Evolutionary conservation across 305 asterid genomes (phyloP), one percentile per base, ranked within the genome.

Genomic region (Rubia tinctorum): DNA sequence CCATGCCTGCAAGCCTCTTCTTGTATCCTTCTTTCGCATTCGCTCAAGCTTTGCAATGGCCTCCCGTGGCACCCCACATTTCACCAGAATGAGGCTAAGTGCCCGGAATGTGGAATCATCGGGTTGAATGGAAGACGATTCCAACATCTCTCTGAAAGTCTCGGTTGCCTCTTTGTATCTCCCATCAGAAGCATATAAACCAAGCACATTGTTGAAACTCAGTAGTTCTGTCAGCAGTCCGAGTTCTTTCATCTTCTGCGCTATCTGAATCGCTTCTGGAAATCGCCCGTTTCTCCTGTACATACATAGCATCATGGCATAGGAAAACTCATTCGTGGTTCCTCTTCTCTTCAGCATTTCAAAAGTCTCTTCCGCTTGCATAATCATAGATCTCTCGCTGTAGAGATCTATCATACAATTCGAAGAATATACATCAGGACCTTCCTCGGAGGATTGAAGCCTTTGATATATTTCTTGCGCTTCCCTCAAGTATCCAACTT

Each of bases 281-380:
- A 92, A 89, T 73, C 86, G 84, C 43, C 94, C 91, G 59, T 88
- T 92, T 86, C 88, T 89, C 83, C 82, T 90, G 81, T 95, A 90
- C 99, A 95, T 89, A 69, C 97, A 89, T 75, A 95, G 39, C 98
- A 90, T 95, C 99, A 92, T 92, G 51, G 99, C 97, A 78, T 92
- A 88, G 40, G 99, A 80, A 73, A 95, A 95, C 75, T 95, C 99
- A 63, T 90, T 90, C 2, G 98, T 97, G 13, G 68, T 73, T 23
- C 92, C 90, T 25, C 80, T 80, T 53, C 66, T 75, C 82, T 73
- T 89, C 89, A 95, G 73, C 40, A 73, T 42, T 75, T 86, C 83
- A 43, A 95, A 92, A 51, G 87, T 80, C 82, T 79, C 85, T 80
- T 92, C 98, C 0, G 99, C 97, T 77, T 86, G 90, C 7, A 75